phyloP scores from a whole-genome alignment of 441 rosid genomes.

The Corymbia citriodora region DNA sequence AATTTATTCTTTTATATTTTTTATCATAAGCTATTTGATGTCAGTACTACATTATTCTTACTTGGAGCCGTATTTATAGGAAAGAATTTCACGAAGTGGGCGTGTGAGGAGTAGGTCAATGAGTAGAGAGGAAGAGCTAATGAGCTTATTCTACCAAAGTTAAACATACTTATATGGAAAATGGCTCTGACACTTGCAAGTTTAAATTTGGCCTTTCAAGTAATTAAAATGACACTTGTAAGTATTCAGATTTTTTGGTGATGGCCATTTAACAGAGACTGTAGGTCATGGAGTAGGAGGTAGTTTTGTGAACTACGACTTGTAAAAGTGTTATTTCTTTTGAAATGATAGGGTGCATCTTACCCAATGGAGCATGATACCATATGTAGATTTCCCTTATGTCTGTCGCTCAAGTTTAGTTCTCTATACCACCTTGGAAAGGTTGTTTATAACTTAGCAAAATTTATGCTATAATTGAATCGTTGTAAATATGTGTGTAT shows the following conservation, averaged over 20 bases:
- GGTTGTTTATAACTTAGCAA: not conserved
- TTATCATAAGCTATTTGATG: not conserved
- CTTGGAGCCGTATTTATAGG: not conserved
- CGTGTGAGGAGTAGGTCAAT: not conserved
- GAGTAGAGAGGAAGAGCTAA: not conserved
- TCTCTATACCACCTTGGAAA: not conserved
- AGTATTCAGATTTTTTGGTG: not conserved
- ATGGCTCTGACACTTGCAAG: not conserved
- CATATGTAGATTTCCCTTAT: not conserved
- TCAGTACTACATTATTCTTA: not conserved
- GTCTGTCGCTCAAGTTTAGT: not conserved
- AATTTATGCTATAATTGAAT: not conserved
- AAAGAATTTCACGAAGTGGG: not conserved
- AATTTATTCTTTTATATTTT: not conserved
- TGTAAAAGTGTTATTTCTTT: not conserved
- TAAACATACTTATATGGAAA: not conserved
- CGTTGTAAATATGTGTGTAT: accelerated
- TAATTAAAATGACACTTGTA: not conserved
- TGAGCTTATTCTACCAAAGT: not conserved
- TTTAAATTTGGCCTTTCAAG: not conserved
- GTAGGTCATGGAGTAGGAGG: not conserved
- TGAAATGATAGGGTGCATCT: not conserved
- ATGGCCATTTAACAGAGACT: not conserved
- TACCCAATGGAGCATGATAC: too few relatives aligned
- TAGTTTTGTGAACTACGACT: not conserved